Conservation (phyloP, 2,329 filamentous ascomycete species). For the Pseudocercospora musae region DNA sequence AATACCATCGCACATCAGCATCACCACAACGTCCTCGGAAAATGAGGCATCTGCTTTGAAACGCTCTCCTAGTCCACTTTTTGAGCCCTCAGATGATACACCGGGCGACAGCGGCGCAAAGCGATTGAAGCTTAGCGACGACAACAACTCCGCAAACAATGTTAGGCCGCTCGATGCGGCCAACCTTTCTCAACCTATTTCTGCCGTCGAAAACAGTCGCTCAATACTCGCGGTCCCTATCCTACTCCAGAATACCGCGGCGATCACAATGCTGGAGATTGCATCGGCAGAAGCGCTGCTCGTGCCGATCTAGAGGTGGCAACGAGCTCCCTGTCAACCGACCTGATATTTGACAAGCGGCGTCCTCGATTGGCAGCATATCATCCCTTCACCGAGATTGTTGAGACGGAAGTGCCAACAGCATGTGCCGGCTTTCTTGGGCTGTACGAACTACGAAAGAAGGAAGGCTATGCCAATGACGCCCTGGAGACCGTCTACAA, state of each 20-base stretch:
- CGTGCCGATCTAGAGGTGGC: neutral
- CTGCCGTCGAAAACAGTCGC: neutral
- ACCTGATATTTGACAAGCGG: neutral
- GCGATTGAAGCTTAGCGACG: neutral
- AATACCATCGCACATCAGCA: neutral
- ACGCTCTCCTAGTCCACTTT: neutral
- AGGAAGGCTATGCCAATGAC: neutral
- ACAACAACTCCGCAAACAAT: no score
- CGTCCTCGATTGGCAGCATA: conserved; percentile 2
- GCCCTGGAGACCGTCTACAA: neutral
- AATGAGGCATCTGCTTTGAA: neutral
- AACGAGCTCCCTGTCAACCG: neutral
- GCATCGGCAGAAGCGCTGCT: neutral
- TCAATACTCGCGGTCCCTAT: neutral
- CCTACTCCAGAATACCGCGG: neutral
- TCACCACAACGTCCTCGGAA: neutral
- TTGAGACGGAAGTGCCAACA: neutral
- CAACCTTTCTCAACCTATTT: neutral
- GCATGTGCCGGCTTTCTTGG: neutral
- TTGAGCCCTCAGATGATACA: neutral
- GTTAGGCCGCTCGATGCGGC: no score
- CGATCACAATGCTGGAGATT: neutral
- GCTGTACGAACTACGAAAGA: neutral
- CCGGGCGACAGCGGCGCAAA: neutral
- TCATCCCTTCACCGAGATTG: neutral